Percentiles rank a stretch among this genome's conserved stretches.
Conservation (phyloP, 2,329 filamentous ascomycete species). For the Proliferodiscus dingleyae region DNA sequence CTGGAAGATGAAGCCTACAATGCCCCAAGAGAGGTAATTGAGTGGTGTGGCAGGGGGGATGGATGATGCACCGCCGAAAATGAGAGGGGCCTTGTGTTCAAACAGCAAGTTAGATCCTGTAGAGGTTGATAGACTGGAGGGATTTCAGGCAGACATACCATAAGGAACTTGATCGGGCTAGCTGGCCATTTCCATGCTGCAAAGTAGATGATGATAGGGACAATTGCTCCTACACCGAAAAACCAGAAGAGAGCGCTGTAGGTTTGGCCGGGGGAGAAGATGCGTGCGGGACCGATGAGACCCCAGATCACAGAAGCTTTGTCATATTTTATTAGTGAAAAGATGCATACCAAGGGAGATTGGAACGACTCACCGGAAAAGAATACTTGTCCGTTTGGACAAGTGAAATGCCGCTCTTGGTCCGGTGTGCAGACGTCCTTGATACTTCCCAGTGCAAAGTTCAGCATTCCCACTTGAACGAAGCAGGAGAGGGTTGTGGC, state of each 20-base stretch:
- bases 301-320: conserved; percentile 67
- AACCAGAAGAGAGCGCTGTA: conserved; percentile 66
- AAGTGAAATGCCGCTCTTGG: conserved; percentile 52
- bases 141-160: conserved; percentile 21
- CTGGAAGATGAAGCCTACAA: conserved; percentile 64
- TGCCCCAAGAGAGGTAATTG: conserved; percentile 67
- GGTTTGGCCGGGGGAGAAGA: conserved; percentile 60
- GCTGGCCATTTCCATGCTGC: conserved; percentile 53
- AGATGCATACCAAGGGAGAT: no score
- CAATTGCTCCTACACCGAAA: conserved; percentile 61
- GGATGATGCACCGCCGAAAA: no score
- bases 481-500: conserved; percentile 58
- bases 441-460: conserved; percentile 57
- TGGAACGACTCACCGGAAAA: conserved; percentile 45
- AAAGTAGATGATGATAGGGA: conserved; percentile 56
- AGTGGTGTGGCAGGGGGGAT: conserved; percentile 67
- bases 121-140: no score
- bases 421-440: conserved; percentile 55
- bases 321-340: conserved; percentile 50
- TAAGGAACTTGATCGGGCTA: conserved; percentile 46
- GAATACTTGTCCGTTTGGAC: conserved; percentile 46
- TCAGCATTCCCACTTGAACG: conserved; percentile 60
- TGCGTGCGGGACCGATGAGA: conserved; percentile 64
- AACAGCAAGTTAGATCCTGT: no score
- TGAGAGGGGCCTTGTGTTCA: no score